A percentile compares a stretch with the other conserved stretches of the same genome.
Conservation (phyloP, 2,329 filamentous ascomycete genomes). For the Coniochaeta ligniaria region DNA sequence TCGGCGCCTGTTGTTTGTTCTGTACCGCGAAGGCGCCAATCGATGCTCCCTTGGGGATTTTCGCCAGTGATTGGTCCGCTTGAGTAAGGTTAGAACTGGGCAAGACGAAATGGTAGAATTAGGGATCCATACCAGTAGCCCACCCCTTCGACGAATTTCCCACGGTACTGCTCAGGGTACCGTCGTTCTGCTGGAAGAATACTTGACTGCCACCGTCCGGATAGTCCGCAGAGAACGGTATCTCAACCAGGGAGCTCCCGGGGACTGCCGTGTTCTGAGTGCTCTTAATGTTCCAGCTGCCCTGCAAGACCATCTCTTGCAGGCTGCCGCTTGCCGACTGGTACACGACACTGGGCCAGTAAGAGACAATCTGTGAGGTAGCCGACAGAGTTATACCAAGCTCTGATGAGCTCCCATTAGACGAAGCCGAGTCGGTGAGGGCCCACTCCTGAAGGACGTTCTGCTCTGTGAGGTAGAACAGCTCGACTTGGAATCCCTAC, state of each 20-base stretch:
- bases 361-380: not conserved
- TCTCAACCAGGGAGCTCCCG: not conserved
- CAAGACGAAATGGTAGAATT: too few species aligned
- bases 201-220: too few species aligned
- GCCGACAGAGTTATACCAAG: not conserved
- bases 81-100: too few species aligned
- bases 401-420: not conserved
- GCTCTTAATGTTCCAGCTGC: not conserved
- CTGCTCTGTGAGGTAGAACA: not conserved
- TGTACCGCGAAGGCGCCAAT: too few species aligned
- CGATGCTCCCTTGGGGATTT: too few species aligned
- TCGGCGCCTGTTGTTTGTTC: too few species aligned
- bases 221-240: not conserved
- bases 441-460: not conserved
- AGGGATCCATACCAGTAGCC: too few species aligned
- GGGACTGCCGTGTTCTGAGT: not conserved
- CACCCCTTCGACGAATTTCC: too few species aligned
- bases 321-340: not conserved
- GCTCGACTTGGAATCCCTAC: not conserved
- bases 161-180: too few species aligned
- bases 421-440: not conserved
- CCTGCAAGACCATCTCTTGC: not conserved
- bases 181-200: too few species aligned
- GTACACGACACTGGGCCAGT: not conserved
- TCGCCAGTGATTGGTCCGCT: too few species aligned